Evolutionary conservation across 83 land plant genomes (phyloP).

Genomic region (Picea engelmannii): DNA sequence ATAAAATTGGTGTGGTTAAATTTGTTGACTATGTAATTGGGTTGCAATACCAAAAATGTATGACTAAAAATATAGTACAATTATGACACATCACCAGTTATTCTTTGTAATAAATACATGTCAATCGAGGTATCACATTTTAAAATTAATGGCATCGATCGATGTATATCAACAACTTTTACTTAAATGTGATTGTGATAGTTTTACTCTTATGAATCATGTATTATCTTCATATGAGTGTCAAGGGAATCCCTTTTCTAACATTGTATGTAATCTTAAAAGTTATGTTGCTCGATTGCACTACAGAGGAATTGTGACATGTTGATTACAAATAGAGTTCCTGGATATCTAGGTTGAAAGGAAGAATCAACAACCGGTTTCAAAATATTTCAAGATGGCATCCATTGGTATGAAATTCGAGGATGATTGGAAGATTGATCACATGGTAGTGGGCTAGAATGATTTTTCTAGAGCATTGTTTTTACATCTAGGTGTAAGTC

Average conservation of each 20-base stretch:
- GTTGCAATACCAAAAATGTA: too few species aligned
- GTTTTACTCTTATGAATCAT: conserved; percentile 38
- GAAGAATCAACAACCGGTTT: conserved; percentile 69
- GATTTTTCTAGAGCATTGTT: conserved; percentile 26
- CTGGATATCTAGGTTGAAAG: conserved; percentile 57
- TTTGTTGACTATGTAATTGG: too few species aligned
- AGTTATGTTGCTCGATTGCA: conserved; percentile 44
- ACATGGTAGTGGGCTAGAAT: background rate
- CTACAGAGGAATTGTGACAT: conserved; percentile 20
- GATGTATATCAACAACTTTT: too few species aligned
- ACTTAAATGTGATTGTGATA: too few species aligned
- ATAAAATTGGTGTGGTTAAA: too few species aligned
- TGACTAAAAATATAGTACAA: too few species aligned
- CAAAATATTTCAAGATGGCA: conserved; percentile 54
- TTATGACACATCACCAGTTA: too few species aligned
- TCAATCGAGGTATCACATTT: too few species aligned
- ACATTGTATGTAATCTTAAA: conserved; percentile 42
- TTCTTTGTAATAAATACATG: too few species aligned
- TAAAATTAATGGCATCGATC: too few species aligned
- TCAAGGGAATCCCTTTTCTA: background rate
- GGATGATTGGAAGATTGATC: background rate
- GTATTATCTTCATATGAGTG: conserved; percentile 3
- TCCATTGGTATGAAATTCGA: background rate
- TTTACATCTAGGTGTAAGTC: conserved; percentile 48
- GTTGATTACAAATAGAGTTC: conserved; percentile 63